phyloP scores from a whole-genome alignment of 2,329 filamentous ascomycete species.

The Xylaria sp. region DNA sequence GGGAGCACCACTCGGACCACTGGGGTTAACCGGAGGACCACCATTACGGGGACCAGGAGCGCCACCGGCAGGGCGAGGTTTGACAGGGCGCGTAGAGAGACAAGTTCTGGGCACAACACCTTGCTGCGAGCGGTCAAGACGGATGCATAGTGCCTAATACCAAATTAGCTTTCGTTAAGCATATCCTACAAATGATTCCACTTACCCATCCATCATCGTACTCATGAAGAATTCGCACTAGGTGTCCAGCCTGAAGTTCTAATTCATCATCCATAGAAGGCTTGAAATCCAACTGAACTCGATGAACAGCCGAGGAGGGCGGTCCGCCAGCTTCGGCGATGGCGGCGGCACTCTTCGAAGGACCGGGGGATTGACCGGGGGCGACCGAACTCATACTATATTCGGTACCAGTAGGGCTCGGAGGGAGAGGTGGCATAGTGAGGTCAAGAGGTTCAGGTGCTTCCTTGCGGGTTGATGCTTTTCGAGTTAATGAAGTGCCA shows the following conservation, averaged over 20 bases:
- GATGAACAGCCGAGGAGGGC: slow-evolving; percentile 76
- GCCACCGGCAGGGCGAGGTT: slow-evolving; percentile 73
- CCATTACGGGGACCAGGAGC: slow-evolving; percentile 57
- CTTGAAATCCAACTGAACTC: slow-evolving; percentile 93
- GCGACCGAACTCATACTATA: slow-evolving; percentile 68
- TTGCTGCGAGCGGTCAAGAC: slow-evolving; percentile 89
- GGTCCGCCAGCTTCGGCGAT: slow-evolving; percentile 73
- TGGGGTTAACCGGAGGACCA: slow-evolving; percentile 64
- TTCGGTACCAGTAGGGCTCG: slow-evolving; percentile 72
- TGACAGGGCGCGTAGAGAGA: slow-evolving; percentile 90
- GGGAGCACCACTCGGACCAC: slow-evolving; percentile 39
- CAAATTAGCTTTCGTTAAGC: slow-evolving; percentile 40
- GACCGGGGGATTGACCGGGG: slow-evolving; percentile 57
- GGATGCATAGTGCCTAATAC: slow-evolving; percentile 83
- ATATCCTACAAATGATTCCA: slow-evolving; percentile 40
- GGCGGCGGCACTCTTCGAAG: slow-evolving; percentile 65
- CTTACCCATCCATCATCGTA: slow-evolving; percentile 99
- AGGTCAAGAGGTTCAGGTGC: slow-evolving; percentile 65
- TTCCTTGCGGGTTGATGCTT: slow-evolving; percentile 67
- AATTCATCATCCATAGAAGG: slow-evolving; percentile 94
- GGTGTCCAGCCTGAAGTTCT: slow-evolving; percentile 79
- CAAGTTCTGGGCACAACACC: slow-evolving; percentile 95
- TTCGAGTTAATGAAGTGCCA: slow-evolving; percentile 54
- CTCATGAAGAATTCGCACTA: slow-evolving; percentile 91
- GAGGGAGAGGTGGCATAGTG: slow-evolving; percentile 60